Conservation (phyloP, 2,329 filamentous ascomycete genomes). For the Xenoacremonium recifei region DNA sequence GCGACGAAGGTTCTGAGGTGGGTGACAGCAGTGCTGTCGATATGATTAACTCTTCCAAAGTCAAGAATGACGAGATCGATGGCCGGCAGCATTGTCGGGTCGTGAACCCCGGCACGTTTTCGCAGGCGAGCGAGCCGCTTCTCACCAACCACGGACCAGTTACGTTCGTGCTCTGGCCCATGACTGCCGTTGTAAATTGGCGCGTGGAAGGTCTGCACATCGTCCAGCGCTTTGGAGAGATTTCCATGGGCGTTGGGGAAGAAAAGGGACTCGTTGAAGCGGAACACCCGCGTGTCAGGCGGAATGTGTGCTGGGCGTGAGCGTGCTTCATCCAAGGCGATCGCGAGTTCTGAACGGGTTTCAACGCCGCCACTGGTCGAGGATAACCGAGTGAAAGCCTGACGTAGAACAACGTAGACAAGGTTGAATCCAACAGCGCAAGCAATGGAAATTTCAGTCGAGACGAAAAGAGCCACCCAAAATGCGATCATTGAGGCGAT, state of each 20-base stretch:
- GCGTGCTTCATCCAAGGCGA: conserved; percentile 11
- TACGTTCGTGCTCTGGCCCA: conserved; percentile 36
- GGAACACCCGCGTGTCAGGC: conserved; percentile 54
- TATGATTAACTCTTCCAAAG: conserved; percentile 49
- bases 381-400: conserved; percentile 49
- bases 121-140: conserved; percentile 47
- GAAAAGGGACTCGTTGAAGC: conserved; percentile 56
- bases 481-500: conserved; percentile 62
- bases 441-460: conserved; percentile 59
- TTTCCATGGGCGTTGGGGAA: conserved; percentile 59
- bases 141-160: conserved; percentile 53
- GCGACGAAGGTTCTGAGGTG: conserved; percentile 47
- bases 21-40: conserved; percentile 52
- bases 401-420: conserved; percentile 56
- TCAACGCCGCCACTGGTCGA: conserved; percentile 28
- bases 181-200: conserved; percentile 35
- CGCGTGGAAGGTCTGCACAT: conserved; percentile 43
- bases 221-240: conserved; percentile 49
- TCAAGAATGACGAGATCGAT: conserved; percentile 52
- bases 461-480: conserved; percentile 62
- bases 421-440: conserved; percentile 62
- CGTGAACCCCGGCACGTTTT: conserved; percentile 32
- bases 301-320: conserved; percentile 30
- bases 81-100: conserved; percentile 29
- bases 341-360: conserved; percentile 25